phyloP scores from a whole-genome alignment of 768 basidiomycete genomes.

The Amanita molliuscula region DNA sequence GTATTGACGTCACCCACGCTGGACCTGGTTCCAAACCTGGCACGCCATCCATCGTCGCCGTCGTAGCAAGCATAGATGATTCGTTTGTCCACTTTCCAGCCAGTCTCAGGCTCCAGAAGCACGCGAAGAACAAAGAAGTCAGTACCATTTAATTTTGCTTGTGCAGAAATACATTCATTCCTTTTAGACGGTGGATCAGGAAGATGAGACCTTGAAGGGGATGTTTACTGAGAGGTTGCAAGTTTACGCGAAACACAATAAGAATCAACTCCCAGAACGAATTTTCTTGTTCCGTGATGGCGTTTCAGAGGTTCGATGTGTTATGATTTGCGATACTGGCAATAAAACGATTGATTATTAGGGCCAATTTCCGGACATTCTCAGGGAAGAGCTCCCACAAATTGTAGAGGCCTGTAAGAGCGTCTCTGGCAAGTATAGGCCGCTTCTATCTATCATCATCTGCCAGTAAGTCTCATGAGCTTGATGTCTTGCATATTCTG shows the following conservation, averaged over 20 bases:
- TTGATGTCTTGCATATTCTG: background rate
- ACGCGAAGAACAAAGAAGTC: conserved; percentile 32
- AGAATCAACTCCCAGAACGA: conserved; percentile 45
- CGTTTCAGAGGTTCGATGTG: conserved; percentile 45
- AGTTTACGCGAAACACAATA: conserved; percentile 45
- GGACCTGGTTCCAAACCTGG: conserved; percentile 56
- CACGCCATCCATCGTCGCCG: conserved; percentile 75
- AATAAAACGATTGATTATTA: conserved; percentile 15
- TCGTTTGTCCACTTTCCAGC: conserved; percentile 72
- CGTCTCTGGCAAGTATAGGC: conserved; percentile 40
- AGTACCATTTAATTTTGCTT: conserved; percentile 4
- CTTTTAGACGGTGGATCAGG: conserved; percentile 57
- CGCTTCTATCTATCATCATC: conserved; percentile 60
- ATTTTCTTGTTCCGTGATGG: conserved; percentile 74
- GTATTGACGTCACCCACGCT: conserved; percentile 80
- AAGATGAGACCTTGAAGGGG: conserved; percentile 21
- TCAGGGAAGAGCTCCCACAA: conserved; percentile 50
- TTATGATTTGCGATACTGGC: background rate
- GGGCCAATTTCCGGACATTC: conserved; percentile 64
- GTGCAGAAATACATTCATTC: background rate
- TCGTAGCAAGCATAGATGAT: conserved; percentile 67
- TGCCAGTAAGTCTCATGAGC: conserved; percentile 40
- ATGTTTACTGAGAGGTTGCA: conserved; percentile 69
- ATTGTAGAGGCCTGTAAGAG: conserved; percentile 52
- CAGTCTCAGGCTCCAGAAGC: conserved; percentile 55